Conservation (phyloP, 2,329 filamentous ascomycete genomes). For the Parastagonospora avenae region DNA sequence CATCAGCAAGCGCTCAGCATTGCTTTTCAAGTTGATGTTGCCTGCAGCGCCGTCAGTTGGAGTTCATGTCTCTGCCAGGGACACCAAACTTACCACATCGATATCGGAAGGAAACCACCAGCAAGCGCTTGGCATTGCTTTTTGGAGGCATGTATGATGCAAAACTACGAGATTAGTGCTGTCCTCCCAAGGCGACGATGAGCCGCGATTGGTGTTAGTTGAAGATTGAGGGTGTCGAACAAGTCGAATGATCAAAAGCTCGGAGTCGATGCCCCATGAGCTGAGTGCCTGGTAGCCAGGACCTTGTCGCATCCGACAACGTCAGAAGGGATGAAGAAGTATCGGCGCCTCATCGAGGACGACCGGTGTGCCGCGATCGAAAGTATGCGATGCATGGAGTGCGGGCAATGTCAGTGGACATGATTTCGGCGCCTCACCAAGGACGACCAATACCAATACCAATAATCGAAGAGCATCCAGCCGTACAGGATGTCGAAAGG, state of each 20-base stretch:
- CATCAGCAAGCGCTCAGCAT: too few species aligned
- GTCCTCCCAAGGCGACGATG: not conserved
- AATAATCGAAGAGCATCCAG: not conserved
- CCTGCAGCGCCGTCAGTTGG: too few species aligned
- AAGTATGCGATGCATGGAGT: too few species aligned
- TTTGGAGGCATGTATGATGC: not conserved
- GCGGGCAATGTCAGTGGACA: too few species aligned
- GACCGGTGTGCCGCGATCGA: not conserved
- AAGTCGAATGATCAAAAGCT: not conserved
- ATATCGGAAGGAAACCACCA: not conserved
- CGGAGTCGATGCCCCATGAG: constrained; percentile 1
- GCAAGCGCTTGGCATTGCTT: constrained; percentile 1
- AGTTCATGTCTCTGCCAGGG: too few species aligned
- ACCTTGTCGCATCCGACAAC: not conserved
- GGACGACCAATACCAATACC: constrained; percentile 1
- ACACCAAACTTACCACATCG: not conserved
- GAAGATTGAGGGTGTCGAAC: not conserved
- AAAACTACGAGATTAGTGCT: not conserved
- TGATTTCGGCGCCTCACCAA: constrained; percentile 6
- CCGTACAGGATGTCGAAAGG: not conserved
- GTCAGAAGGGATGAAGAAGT: not conserved
- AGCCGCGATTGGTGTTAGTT: constrained; percentile 1
- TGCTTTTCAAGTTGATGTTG: too few species aligned
- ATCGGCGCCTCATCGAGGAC: constrained; percentile 9
- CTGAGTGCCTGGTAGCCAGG: not conserved